Conservation (phyloP, 2,329 filamentous ascomycete species). For the Biscogniauxia marginata region DNA sequence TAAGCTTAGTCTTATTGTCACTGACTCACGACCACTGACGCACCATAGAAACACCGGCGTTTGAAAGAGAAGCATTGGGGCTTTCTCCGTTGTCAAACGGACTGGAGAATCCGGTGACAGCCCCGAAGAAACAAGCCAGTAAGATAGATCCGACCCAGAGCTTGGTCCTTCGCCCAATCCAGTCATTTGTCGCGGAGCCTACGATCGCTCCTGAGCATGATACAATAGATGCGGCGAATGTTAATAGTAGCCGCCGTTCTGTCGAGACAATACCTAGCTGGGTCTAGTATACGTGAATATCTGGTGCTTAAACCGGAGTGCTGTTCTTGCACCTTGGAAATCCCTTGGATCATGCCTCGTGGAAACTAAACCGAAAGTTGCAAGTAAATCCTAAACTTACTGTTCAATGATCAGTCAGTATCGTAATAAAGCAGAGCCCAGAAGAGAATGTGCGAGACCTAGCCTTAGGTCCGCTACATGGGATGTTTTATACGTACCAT, state of each 20-base stretch:
- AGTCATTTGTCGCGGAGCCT: conserved; percentile 32
- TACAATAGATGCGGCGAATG: conserved; percentile 7
- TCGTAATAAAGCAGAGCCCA: too few relatives aligned
- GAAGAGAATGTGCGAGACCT: too few relatives aligned
- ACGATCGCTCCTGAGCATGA: conserved; percentile 21
- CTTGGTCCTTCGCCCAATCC: conserved; percentile 26
- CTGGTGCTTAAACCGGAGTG: not conserved
- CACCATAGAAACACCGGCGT: conserved; percentile 22
- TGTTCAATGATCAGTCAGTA: too few relatives aligned
- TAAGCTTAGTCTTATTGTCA: not conserved
- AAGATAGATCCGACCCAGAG: conserved; percentile 16
- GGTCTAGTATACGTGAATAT: not conserved
- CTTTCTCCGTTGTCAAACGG: conserved; percentile 15
- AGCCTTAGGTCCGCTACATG: too few relatives aligned
- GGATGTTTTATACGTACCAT: not conserved
- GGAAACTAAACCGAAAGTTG: too few relatives aligned
- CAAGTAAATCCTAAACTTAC: too few relatives aligned
- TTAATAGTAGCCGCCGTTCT: conserved; percentile 9
- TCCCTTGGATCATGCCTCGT: too few relatives aligned
- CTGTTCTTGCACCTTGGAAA: not conserved
- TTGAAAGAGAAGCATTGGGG: conserved; percentile 3
- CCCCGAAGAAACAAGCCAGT: conserved; percentile 12
- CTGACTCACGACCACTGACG: conserved; percentile 8
- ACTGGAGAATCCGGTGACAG: conserved; percentile 22
- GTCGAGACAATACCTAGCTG: conserved; percentile 15